Evolutionary conservation across 2,329 filamentous ascomycete species (phyloP), one percentile per base, ranked within the genome.

Genomic region (Chaetomium sp.): DNA sequence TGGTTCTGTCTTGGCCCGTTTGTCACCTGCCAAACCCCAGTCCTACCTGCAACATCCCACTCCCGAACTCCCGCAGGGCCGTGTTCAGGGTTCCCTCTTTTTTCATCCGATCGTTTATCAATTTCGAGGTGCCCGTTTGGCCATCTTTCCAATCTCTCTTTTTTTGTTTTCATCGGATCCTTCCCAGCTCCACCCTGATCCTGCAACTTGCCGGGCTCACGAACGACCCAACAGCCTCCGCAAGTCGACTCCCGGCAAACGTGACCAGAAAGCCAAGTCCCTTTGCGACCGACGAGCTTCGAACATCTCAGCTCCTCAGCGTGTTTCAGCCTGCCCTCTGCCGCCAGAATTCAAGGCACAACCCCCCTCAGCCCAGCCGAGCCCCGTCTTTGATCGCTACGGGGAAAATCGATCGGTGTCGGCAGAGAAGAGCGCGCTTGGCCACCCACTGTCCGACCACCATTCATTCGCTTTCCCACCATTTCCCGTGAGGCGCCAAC

Each of bases 261-360:
- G 57, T 63, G 49, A 53, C 60, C 61, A 59, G 63, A 29, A 57
- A 66, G 67, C 68, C 69, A 68, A 68, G 69, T 68, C 69, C 65
- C n/a, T n/a, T 61, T 65, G 67, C 6, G 27, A 6, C 33, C 33
- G 12, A 19, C 60, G 65, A 64, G 67, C 64, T 69, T 71, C 71
- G 64, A 72, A 70, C 68, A 68, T 67, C 66, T 63, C 67, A 65
- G 57, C 70, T 71, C 69, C 72, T 68, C 70, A 42, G 55, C 64
- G 64, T 70, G 70, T 73, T 74, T 74, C 71, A 73, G 71, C 67
- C 68, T 67, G 57, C 61, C 66, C 64, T 54, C 67, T 31, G 63
- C 65, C 60, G 66, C 62, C 63, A 65, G 47, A 68, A 65, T 64
- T 57, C 66, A 62, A 67, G 67, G 57, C 54, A 55, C 33, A 29